Percentiles rank a stretch among this genome's conserved stretches.
phyloP scores from a whole-genome alignment of 2,329 filamentous ascomycete species.

The Botrytis squamosa region DNA sequence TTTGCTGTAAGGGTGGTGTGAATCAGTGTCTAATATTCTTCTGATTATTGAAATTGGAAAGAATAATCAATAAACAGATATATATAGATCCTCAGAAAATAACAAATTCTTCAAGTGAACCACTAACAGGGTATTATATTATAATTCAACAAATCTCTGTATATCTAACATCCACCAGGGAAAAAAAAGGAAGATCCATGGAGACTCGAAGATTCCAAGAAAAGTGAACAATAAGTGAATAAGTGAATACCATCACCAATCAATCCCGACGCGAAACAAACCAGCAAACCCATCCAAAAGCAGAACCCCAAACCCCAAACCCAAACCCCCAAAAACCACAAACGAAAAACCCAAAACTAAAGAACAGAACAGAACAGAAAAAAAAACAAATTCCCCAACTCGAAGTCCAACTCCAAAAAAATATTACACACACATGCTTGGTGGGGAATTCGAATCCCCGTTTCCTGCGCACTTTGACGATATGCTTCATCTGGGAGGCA shows the following conservation, averaged over 20 bases:
- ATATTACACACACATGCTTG: constrained; percentile 7
- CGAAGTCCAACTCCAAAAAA: background rate
- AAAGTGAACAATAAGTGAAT: background rate
- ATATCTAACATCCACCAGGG: background rate
- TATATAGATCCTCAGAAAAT: background rate
- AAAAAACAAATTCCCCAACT: background rate
- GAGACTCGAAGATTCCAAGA: background rate
- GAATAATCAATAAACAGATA: background rate
- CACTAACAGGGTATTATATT: background rate
- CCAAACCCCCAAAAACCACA: too few species aligned
- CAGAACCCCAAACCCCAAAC: too few species aligned
- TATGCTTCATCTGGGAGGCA: constrained; percentile 12
- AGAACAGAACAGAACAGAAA: too few species aligned
- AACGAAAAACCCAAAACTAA: background rate
- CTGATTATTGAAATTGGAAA: background rate
- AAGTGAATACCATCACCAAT: constrained; percentile 11
- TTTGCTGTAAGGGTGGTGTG: background rate
- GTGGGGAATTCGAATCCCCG: constrained; percentile 21
- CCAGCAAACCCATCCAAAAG: background rate
- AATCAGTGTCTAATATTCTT: background rate
- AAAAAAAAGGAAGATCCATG: background rate
- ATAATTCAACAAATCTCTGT: background rate
- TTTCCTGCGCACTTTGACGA: constrained; percentile 6
- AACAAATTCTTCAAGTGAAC: background rate
- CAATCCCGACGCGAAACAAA: background rate